Conservation (phyloP, 2,329 filamentous ascomycete genomes). For the Claviceps sp. region DNA sequence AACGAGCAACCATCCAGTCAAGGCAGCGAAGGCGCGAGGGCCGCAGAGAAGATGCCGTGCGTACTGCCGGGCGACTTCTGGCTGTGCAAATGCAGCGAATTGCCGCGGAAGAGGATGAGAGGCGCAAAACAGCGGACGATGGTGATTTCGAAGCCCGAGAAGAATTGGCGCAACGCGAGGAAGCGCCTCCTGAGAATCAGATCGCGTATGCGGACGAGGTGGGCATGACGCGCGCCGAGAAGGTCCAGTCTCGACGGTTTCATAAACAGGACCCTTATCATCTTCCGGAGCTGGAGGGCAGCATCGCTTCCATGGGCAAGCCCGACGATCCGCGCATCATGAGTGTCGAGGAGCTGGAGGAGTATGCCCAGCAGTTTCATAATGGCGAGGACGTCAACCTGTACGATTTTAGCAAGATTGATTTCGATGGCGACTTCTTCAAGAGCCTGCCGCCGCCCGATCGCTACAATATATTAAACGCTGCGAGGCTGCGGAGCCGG, state of each 20-base stretch:
- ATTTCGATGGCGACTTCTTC: constrained; percentile 94
- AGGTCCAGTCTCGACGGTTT: constrained; percentile 62
- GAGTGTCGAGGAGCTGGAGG: constrained; percentile 86
- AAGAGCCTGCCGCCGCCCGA: constrained; percentile 78
- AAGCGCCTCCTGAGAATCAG: constrained; percentile 51
- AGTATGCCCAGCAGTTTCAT: constrained; percentile 87
- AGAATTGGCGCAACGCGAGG: constrained; percentile 43
- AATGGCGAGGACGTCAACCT: constrained; percentile 79
- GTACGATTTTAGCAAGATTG: constrained; percentile 97
- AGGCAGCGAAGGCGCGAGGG: constrained; percentile 75
- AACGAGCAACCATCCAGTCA: constrained; percentile 75
- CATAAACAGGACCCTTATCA: constrained; percentile 92
- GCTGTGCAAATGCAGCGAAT: constrained; percentile 87
- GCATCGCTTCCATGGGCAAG: constrained; percentile 73
- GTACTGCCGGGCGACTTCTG: constrained; percentile 81
- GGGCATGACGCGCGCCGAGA: constrained; percentile 65
- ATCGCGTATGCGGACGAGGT: constrained; percentile 87
- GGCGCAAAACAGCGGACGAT: constrained; percentile 37
- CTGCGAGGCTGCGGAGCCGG: constrained; percentile 73
- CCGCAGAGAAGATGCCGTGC: constrained; percentile 77
- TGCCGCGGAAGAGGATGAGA: constrained; percentile 72
- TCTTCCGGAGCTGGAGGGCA: constrained; percentile 69
- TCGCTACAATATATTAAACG: constrained; percentile 94
- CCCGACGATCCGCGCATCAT: constrained; percentile 92
- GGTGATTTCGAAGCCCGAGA: constrained; percentile 26